Percentiles rank a stretch among this genome's conserved stretches.
Evolutionary conservation across 352 stramenopile species (phyloP).

Genomic region (Globisporangium canariense): DNA sequence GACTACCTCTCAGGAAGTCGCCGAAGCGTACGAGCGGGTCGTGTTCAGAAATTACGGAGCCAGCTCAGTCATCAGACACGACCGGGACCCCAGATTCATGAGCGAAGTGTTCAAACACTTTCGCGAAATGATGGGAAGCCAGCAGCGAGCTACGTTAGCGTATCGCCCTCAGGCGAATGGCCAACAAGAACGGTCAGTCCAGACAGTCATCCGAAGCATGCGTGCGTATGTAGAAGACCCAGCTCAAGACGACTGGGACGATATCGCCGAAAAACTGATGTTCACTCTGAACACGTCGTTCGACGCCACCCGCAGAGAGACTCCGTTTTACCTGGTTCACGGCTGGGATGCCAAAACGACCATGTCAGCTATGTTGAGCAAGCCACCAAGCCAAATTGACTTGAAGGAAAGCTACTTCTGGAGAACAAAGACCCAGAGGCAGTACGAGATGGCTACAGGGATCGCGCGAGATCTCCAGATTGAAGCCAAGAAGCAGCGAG

Average conservation of each 20-base stretch:
- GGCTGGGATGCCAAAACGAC: slow-evolving; percentile 20
- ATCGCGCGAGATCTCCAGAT: not conserved
- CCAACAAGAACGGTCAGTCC: slow-evolving; percentile 28
- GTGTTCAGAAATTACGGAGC: slow-evolving; percentile 28
- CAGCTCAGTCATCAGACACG: slow-evolving; percentile 17
- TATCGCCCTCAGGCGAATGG: slow-evolving; percentile 34
- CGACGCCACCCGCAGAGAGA: slow-evolving; percentile 14
- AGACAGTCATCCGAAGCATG: slow-evolving; percentile 26
- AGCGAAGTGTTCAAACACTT: slow-evolving; percentile 26
- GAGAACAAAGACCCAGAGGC: slow-evolving; percentile 1
- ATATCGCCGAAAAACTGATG: slow-evolving; percentile 22
- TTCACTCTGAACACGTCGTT: slow-evolving; percentile 22
- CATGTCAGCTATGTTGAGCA: not conserved
- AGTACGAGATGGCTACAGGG: slow-evolving; percentile 6
- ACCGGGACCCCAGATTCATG: slow-evolving; percentile 31
- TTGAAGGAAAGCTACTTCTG: not conserved
- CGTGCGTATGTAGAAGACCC: slow-evolving; percentile 19
- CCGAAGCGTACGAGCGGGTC: slow-evolving; percentile 22
- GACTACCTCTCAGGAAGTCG: slow-evolving; percentile 16
- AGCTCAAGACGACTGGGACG: slow-evolving; percentile 30
- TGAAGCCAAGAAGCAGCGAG: not conserved
- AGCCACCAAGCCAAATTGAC: not conserved
- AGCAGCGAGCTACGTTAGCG: slow-evolving; percentile 24
- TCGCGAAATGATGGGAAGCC: slow-evolving; percentile 18
- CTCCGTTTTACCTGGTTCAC: slow-evolving; percentile 19